phyloP scores from a whole-genome alignment of 2,329 filamentous ascomycete species.

The Emergomyces pasteurianus region DNA sequence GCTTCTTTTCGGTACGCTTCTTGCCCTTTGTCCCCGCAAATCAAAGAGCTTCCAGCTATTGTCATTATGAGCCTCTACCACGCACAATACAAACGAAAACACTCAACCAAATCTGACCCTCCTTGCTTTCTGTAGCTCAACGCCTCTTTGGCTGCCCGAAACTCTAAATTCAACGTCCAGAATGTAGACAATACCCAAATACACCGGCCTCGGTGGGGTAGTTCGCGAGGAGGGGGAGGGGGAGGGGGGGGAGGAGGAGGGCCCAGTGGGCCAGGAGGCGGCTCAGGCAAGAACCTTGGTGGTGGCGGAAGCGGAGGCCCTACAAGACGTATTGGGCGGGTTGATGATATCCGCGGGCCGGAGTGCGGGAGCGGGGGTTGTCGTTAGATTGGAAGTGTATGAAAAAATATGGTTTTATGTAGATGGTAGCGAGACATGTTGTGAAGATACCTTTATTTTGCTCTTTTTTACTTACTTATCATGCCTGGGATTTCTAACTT shows the following conservation, averaged over 20 bases:
- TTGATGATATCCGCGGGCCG: slow-evolving; percentile 38
- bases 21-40: not conserved
- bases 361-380: slow-evolving; percentile 37
- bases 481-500: not conserved
- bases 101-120: slow-evolving; percentile 1
- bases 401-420: not conserved
- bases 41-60: not conserved
- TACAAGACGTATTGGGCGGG: slow-evolving; percentile 30
- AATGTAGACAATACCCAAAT: slow-evolving; percentile 18
- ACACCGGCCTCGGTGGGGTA: slow-evolving; percentile 9
- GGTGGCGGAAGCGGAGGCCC: slow-evolving; percentile 15
- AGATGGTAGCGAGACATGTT: not conserved
- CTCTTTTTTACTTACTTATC: not conserved
- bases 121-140: slow-evolving; percentile 25
- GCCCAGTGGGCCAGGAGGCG: slow-evolving; percentile 18
- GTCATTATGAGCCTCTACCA: not conserved
- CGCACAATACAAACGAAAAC: not conserved
- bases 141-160: slow-evolving; percentile 34
- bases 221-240: slow-evolving; percentile 5
- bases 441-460: not conserved
- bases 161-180: slow-evolving; percentile 34
- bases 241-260: slow-evolving; percentile 14
- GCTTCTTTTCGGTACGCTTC: slow-evolving; percentile 34
- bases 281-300: slow-evolving; percentile 8
- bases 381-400: slow-evolving; percentile 12